These are phyloP conservation scores for Dioscorea dumetorum DNA, from an alignment of 106 monocot genomes.

Conservation along the genomic window DNA sequence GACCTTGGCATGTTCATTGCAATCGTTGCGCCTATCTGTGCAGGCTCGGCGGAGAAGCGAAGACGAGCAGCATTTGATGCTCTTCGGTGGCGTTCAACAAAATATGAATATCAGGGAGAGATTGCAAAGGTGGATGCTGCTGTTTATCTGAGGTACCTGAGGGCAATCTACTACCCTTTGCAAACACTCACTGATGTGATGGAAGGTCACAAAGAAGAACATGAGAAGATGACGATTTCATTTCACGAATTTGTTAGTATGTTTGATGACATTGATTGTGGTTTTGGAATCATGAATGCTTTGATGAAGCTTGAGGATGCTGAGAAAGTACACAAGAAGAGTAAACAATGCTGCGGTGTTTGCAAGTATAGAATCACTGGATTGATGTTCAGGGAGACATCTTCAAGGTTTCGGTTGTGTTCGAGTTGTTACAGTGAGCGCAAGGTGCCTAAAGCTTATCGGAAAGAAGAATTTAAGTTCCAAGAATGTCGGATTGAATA, in stretches of 20 bases:
- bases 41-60: slow-evolving; percentile 23
- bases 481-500: slow-evolving; percentile 12
- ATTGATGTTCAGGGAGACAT: slow-evolving; percentile 24
- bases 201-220: slow-evolving; percentile 5
- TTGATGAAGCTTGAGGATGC: slow-evolving; percentile 23
- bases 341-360: slow-evolving; percentile 10
- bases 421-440: slow-evolving; percentile 30
- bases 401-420: slow-evolving; percentile 18
- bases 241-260: slow-evolving; percentile 16
- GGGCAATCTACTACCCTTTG: slow-evolving; percentile 19
- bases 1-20: slow-evolving; percentile 36
- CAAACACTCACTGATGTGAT: slow-evolving; percentile 15
- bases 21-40: slow-evolving; percentile 27
- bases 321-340: not conserved
- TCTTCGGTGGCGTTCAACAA: slow-evolving; percentile 6
- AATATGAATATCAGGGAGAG: not conserved
- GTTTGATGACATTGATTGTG: slow-evolving; percentile 20
- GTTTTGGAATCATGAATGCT: slow-evolving; percentile 26
- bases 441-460: slow-evolving; percentile 21
- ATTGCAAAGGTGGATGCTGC: slow-evolving; percentile 3
- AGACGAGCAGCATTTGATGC: slow-evolving; percentile 27
- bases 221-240: slow-evolving; percentile 3
- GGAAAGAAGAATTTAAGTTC: slow-evolving; percentile 21
- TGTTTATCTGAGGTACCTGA: slow-evolving; percentile 21
- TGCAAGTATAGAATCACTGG: slow-evolving; percentile 18